Base-by-base conservation (phyloP, 2,329 filamentous ascomycete genomes). In the Hansfordia pulvinata region DNA sequence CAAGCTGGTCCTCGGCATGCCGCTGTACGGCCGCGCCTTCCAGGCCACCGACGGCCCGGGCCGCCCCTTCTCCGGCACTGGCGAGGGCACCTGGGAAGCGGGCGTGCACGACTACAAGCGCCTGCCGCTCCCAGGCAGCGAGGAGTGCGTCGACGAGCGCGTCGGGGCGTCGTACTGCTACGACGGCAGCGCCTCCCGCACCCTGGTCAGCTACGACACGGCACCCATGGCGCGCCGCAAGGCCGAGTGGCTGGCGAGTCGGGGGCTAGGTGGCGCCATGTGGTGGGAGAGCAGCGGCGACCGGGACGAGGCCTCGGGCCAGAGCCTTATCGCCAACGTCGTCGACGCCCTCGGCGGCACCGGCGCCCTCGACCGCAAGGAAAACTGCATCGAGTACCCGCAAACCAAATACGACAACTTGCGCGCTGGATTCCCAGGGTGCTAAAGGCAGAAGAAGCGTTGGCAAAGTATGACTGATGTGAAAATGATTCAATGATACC, bases 271-370 rank as follows among this genome's bases (percentile, higher is more conserved):
- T 2, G 88, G 88, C 11, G 83, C 69, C n/a, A 94, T 96, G 86
- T 96, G 84, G 84, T 93, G 85, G 85, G 86, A 94, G 56, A 82
- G 73, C 41, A 88, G 78, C 42, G 76, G 70, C 1, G 88, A 94
- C 48, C 76, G 74, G 44, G 46, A 52, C 3, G 74, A 72, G 0
- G 57, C 62, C 0, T 52, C 10, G 10, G 14, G 14, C n/a, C 7
- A 64, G 28, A 88, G 81, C 40, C 47, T 94, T 44, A 84, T 86
- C 29, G 56, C 51, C 6, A 74, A 65, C 10, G 72, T 76, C 10
- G 69, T 79, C 2, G 57, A 66, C 17, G 55, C 51, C 0, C 49
- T 82, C 8, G 76, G 73, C 11, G 71, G 73, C 0, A 46, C 52
- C 0, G 37, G 38, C 4, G 50, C 41, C 2, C 50, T 83, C 18